Percentiles rank a stretch among this genome's conserved stretches.
Evolutionary conservation across 2,329 filamentous ascomycete genomes (phyloP).

Genomic region (Stagonosporopsis vannaccii): DNA sequence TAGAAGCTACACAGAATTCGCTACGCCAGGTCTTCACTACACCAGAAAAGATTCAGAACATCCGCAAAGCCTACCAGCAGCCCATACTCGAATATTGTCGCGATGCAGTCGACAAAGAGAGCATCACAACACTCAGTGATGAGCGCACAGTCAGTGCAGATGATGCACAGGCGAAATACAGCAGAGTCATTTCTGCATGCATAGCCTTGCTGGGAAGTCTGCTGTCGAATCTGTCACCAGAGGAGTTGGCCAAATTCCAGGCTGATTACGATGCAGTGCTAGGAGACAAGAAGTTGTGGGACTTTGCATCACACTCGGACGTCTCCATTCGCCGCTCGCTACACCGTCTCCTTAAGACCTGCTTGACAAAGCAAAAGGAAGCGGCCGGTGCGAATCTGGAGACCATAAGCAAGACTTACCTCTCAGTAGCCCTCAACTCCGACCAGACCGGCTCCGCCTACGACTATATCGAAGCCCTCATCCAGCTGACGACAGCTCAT

Average conservation of each 20-base stretch:
- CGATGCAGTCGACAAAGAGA: conserved; percentile 79
- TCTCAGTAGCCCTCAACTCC: conserved; percentile 76
- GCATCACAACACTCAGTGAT: conserved; percentile 82
- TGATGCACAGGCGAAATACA: conserved; percentile 86
- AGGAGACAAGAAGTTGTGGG: conserved; percentile 67
- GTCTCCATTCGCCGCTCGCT: conserved; percentile 64
- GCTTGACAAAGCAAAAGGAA: conserved; percentile 57
- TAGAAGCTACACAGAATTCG: conserved; percentile 78
- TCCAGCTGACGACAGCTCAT: conserved; percentile 68
- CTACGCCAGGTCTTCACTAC: conserved; percentile 78
- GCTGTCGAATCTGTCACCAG: conserved; percentile 52
- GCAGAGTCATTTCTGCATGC: conserved; percentile 73
- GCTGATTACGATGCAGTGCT: conserved; percentile 72
- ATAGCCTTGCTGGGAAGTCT: conserved; percentile 63
- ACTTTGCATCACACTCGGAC: conserved; percentile 64
- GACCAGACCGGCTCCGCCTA: conserved; percentile 77
- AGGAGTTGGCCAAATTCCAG: conserved; percentile 67
- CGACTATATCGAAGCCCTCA: conserved; percentile 73
- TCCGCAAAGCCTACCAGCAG: conserved; percentile 83
- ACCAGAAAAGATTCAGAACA: conserved; percentile 76
- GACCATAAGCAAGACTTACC: conserved; percentile 71
- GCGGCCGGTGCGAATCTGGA: conserved; percentile 53
- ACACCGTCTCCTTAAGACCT: conserved; percentile 63
- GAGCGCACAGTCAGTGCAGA: conserved; percentile 83
- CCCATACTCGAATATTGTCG: conserved; percentile 83